phyloP scores from a whole-genome alignment of 2,329 filamentous ascomycete species.

The Nemania diffusa region DNA sequence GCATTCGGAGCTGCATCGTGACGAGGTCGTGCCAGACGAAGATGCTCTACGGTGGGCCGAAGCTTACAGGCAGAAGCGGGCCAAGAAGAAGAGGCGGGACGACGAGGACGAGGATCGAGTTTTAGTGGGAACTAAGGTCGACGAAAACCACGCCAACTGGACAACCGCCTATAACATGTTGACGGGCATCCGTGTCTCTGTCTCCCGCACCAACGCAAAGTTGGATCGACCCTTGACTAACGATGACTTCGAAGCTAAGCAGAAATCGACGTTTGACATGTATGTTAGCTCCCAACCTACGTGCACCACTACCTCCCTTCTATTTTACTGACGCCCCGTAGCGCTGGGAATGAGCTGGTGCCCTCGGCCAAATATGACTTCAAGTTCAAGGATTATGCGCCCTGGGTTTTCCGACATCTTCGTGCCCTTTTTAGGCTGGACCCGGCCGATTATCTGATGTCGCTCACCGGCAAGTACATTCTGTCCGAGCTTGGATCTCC shows the following conservation, averaged over 20 bases:
- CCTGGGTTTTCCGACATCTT: constrained; percentile 96
- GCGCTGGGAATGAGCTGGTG: constrained; percentile 94
- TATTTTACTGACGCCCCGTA: constrained; percentile 55
- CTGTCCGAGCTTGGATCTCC: constrained; percentile 96
- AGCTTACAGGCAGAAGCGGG: constrained; percentile 88
- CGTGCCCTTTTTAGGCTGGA: constrained; percentile 89
- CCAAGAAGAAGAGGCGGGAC: constrained; percentile 86
- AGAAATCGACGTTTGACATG: constrained; percentile 99
- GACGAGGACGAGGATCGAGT: constrained; percentile 94
- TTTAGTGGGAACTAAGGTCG: constrained; percentile 95
- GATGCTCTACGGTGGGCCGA: constrained; percentile 94
- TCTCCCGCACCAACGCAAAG: constrained; percentile 96
- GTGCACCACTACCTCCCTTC: background rate
- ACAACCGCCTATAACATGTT: constrained; percentile 99
- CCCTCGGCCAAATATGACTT: constrained; percentile 99
- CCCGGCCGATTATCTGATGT: constrained; percentile 98
- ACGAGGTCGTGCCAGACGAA: constrained; percentile 87
- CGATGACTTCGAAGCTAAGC: constrained; percentile 90
- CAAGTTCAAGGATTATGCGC: constrained; percentile 99
- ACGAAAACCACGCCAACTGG: constrained; percentile 97
- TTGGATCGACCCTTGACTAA: constrained; percentile 89
- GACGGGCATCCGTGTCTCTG: constrained; percentile 96
- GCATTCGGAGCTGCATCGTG: constrained; percentile 83
- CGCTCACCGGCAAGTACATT: constrained; percentile 97
- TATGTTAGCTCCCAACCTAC: constrained; percentile 58